A percentile compares a stretch with the other conserved stretches of the same genome.
These are phyloP conservation scores for Aspergillus sp. DNA, from an alignment of 2,329 filamentous ascomycete species.

Conservation along the genomic window DNA sequence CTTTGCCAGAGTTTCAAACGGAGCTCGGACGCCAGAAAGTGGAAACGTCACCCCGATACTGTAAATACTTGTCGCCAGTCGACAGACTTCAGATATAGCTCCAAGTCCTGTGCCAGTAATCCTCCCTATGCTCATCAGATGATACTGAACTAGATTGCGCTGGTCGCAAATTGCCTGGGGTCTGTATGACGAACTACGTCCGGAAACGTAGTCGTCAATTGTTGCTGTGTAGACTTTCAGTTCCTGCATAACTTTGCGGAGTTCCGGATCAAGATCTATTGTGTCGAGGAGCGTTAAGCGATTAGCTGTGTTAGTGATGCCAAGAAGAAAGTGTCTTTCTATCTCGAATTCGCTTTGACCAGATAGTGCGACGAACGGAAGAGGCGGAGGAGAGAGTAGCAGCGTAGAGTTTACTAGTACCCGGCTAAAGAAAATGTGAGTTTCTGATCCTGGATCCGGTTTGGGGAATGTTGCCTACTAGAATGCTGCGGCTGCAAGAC, in stretches of 20 bases:
- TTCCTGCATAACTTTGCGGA: neutral
- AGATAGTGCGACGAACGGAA: constrained; percentile 1
- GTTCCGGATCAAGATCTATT: neutral
- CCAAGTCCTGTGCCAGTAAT: neutral
- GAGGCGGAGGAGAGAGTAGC: neutral
- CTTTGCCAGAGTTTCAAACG: neutral
- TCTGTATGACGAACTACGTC: neutral
- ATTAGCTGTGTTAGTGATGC: neutral
- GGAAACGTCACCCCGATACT: constrained; percentile 5
- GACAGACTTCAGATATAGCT: neutral
- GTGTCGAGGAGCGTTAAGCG: neutral
- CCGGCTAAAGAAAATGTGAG: neutral
- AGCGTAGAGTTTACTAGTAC: constrained; percentile 8
- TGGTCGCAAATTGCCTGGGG: constrained; percentile 2
- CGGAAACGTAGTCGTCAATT: neutral
- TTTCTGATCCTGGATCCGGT: neutral
- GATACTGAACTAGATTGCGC: constrained; percentile 5
- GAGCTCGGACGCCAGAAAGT: neutral
- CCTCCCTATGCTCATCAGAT: neutral
- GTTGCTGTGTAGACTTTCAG: neutral
- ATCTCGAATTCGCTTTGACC: neutral
- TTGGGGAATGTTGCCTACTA: neutral
- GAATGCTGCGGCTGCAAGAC: constrained; percentile 2
- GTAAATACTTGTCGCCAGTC: neutral
- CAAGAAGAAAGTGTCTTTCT: neutral